Evolutionary conservation across 176 grass and related monocot species (phyloP), one percentile per base, ranked within the genome.

Genomic region (Raddia guianensis): DNA sequence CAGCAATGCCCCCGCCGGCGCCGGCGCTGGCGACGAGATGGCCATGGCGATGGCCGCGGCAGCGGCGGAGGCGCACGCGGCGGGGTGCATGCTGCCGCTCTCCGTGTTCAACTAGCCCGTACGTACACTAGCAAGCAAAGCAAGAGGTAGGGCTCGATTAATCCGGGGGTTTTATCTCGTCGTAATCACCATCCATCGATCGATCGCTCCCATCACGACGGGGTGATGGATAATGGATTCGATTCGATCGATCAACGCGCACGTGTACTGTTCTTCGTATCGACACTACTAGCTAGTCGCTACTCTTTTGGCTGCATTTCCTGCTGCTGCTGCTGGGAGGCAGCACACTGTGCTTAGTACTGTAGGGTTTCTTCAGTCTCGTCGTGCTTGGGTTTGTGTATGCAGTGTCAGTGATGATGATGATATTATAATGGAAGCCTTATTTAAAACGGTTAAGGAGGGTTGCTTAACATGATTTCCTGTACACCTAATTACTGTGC

Each of bases 71-170:
- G 87, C 87, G 58, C 87, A 89, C 50, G 87, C 87, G 35, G 83
- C 83, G 4, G 88, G 88, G 35, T 86, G 88, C 83, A 52, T 86
- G 83, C 88, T 90, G 51, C 88, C 88, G 47, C 78, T 90, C 9
- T 90, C 88, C 74, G 88, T 90, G 59, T 90, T 90, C 49, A 86
- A 90, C 73, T 86, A 86, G 79, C 44, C 21, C 5, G n/a, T 27
- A 44, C 1, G 27, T 50, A 37, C 37, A 49, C 50, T 32, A 68
- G 62, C 77, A 40, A 68, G 62, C 77, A 40, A 43, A 56, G 49
- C 75, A 16, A 82, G 82, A 82, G 82, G 78, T 82, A 66, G 73
- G 83, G 59, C 73, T 82, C 75, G 52, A 73, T 62, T 18, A 89
- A 66, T 77, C 66, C 43, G 34, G 10, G 13, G 55, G 70, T 45